These are phyloP conservation scores for Coniella lustricola DNA, from an alignment of 2,329 filamentous ascomycete genomes.

Conservation along the genomic window DNA sequence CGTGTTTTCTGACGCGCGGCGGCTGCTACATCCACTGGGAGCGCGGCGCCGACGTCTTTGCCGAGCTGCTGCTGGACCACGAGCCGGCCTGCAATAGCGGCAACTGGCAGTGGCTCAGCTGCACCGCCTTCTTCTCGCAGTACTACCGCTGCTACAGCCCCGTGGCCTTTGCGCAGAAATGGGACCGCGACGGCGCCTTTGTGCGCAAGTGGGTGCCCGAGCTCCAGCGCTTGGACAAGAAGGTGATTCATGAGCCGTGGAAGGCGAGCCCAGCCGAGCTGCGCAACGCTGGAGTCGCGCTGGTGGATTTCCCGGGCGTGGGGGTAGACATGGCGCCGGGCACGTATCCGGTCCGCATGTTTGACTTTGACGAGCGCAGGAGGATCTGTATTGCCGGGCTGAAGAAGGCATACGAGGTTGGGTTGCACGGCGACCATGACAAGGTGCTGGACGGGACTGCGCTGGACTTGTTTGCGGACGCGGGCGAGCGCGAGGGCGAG, in stretches of 20 bases:
- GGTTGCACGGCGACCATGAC: constrained; percentile 56
- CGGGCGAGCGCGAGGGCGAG: constrained; percentile 28
- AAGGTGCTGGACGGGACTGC: constrained; percentile 55
- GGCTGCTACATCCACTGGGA: constrained; percentile 77
- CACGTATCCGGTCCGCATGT: constrained; percentile 68
- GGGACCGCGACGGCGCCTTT: constrained; percentile 62
- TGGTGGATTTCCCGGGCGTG: constrained; percentile 43
- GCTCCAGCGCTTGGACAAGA: constrained; percentile 51
- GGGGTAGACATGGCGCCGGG: constrained; percentile 32
- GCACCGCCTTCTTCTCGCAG: constrained; percentile 67
- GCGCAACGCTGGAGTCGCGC: constrained; percentile 45
- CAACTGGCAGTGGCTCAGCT: constrained; percentile 74
- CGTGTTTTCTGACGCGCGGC: constrained; percentile 72
- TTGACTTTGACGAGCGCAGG: constrained; percentile 61
- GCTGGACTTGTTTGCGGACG: constrained; percentile 38
- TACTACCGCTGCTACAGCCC: constrained; percentile 67
- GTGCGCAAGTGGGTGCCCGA: constrained; percentile 63
- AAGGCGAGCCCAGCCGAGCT: constrained; percentile 63
- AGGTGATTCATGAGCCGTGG: constrained; percentile 76
- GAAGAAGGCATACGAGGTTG: constrained; percentile 62
- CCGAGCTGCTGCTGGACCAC: constrained; percentile 69
- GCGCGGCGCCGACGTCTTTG: constrained; percentile 70
- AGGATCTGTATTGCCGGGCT: constrained; percentile 58
- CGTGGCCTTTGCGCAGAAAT: constrained; percentile 66
- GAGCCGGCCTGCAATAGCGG: constrained; percentile 67